Base-by-base conservation (phyloP, 2,329 filamentous ascomycete genomes). In the Trichoderma hamatum region DNA sequence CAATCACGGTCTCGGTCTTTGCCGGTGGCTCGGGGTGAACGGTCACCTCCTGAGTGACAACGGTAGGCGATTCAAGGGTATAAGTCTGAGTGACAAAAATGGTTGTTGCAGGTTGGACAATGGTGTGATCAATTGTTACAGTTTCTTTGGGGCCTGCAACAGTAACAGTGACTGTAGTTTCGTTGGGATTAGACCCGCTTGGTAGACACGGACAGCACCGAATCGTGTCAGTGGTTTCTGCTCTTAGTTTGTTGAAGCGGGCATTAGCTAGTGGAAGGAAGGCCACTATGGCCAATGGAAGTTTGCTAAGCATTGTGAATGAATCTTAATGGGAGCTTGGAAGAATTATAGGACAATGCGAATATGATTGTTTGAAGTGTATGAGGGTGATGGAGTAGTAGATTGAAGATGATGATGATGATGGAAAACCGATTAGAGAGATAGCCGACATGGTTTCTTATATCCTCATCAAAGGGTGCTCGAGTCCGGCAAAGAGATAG, bases 161-260 rank as follows among this genome's bases (percentile, higher is more conserved):
- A 5, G 66, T 68, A 21, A 78, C 70, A 24, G 75, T 78, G 43
- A 79, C 71, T 13, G 75, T 76, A 10, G 69, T 68, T 10, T 54
- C 39, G 14, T 58, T 72, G n/a, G 70, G 67, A 10, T 59, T 67
- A 26, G 71, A 32, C 14, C 66, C 70, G 26, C 70, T 71, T 21
- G 74, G 52, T 11, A 67, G 68, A 28, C 78, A 80, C 39, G 78
- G 74, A 52, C 76, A 78, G 61, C 76, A 79, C 58, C 75, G 73
- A 5, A 74, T 68, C n/a, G 63, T 66, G 19, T 71, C 66, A 16
- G 69, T 70, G 39, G 10, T 19, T 58, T 72, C 73, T 28, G 72
- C 49, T 10, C 71, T 67, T 21, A 75, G 60, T 36, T 72, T 71
- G 34, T 71, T 71, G 39, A 75, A 71, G 19, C 72, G 73, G 54